Evolutionary conservation across 306 rosid genomes (phyloP).

Genomic region (Purshia tridentata): DNA sequence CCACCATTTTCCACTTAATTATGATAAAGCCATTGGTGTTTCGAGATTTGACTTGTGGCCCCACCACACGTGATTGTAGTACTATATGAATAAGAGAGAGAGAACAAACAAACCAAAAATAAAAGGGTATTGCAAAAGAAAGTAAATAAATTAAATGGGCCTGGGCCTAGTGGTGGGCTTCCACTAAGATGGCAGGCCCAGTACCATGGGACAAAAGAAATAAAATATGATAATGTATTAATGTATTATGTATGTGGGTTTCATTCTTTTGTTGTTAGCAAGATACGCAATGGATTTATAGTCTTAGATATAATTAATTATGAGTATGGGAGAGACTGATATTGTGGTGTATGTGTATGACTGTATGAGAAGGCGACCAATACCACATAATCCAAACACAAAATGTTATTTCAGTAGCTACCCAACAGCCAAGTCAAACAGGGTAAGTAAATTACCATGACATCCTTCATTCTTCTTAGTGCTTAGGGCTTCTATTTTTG

Average conservation of each 20-base stretch:
- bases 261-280: background rate
- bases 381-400: conserved; percentile 8
- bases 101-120: too few relatives aligned
- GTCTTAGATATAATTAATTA: background rate
- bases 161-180: too few relatives aligned
- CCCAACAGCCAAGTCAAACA: conserved; percentile 4
- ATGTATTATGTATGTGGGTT: too few relatives aligned
- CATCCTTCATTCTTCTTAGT: too few relatives aligned
- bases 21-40: conserved; percentile 15
- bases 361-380: background rate
- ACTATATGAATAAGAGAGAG: background rate
- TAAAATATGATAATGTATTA: too few relatives aligned
- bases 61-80: conserved; percentile 19
- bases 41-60: conserved; percentile 25
- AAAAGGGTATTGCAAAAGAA: too few relatives aligned
- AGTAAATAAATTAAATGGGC: too few relatives aligned
- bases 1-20: conserved; percentile 15
- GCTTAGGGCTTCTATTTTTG: too few relatives aligned
- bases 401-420: background rate
- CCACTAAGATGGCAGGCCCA: too few relatives aligned
- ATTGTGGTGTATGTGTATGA: background rate
- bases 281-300: background rate
- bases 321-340: background rate
- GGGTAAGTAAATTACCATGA: background rate
- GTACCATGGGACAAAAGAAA: too few relatives aligned